Evolutionary conservation across 1,284 basidiomycete species (phyloP), one percentile per base, ranked within the genome.

Genomic region (Tilletia horrida): DNA sequence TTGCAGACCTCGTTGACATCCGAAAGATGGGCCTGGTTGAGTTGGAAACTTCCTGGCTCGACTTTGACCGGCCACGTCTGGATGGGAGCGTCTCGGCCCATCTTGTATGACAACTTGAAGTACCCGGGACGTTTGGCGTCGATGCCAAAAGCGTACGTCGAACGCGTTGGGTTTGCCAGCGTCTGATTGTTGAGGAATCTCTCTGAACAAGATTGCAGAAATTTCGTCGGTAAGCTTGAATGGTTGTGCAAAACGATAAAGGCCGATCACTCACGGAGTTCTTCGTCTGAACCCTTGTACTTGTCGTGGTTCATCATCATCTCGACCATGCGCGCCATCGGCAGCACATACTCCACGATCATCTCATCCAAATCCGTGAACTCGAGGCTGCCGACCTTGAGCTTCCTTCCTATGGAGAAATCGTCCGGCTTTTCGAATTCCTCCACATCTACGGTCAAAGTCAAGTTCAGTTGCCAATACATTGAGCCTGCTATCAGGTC

Each of bases 341-440:
- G 91, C 84, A 93, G 91, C 65, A 99, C 89, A 82, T 99, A 94
- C 79, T 93, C 94, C 82, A 97, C 93, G 76, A 99, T 93, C 75
- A 99, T 83, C 81, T 99, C 96, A 83, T 99, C 96, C 63, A 99
- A 85, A 85, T 99, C 97, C 55, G 91, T 89, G 83, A 96, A 98
- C 80, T 93, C 92, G 73, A 88, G 88, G 63, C 85, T 85, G 8
- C 92, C 91, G 43, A 97, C 89, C 69, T 83, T 80, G 64, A 93
- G 86, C 64, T 94, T 88, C 67, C 89, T 87, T 11, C 88, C 88
- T 4, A 91, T 87, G 31, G 90, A 76, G 66, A 84, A 84, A 67
- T 85, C 85, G 76, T 92, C 91, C 18, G 89, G 87, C 82, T 87
- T 87, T 81, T 86, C 84, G 57, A 87, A 81, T 79, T 99, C 96